Evolutionary conservation across 2,329 filamentous ascomycete species (phyloP), one percentile per base, ranked within the genome.

Genomic region (Fusarium tricinctum): DNA sequence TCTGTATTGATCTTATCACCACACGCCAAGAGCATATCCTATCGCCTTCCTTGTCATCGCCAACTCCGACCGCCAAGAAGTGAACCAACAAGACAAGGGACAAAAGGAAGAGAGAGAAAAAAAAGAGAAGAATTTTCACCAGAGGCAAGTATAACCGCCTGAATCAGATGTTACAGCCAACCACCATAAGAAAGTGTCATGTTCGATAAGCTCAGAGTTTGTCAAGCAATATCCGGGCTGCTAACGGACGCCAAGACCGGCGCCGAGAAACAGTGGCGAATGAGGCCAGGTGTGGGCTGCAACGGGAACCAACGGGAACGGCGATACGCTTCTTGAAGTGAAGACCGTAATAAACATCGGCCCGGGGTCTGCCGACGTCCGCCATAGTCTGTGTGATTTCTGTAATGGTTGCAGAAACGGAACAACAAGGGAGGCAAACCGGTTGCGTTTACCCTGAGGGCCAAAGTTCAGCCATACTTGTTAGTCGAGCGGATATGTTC

Each of bases 181-280:
- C 62, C 57, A 57, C 30, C 43, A 44, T 20, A 33, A 69, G 49
- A 47, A 69, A 52, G 30, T 59, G 60, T 30, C 33, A 46, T 49
- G 44, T 39, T 63, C 42, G 46, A 64, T 52, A 65, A 65, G 46
- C 35, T 64, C 52, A 48, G 13, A 26, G 39, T 49, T 38, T 22
- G 48, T 19, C 43, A 58, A 63, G 60, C 50, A 63, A 49, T 63
- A 57, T 57, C 58, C 49, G 43, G 20, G 26, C 49, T 63, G 59
- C 45, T 51, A 58, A 51, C 40, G 23, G 54, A 54, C 28, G 66
- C 66, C 66, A 69, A 69, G 61, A 17, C 46, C 42, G 39, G 10
- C 59, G 48, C 58, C 47, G 43, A 63, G 53, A 59, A 59, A 26
- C 44, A 45, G 67, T 69, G 67, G 66, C 67, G 60, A 69, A 63